Percentiles rank a stretch among this genome's conserved stretches.
Evolutionary conservation across 805 yeast genomes (phyloP).

Genomic region (Priceomyces fermenticarens): DNA sequence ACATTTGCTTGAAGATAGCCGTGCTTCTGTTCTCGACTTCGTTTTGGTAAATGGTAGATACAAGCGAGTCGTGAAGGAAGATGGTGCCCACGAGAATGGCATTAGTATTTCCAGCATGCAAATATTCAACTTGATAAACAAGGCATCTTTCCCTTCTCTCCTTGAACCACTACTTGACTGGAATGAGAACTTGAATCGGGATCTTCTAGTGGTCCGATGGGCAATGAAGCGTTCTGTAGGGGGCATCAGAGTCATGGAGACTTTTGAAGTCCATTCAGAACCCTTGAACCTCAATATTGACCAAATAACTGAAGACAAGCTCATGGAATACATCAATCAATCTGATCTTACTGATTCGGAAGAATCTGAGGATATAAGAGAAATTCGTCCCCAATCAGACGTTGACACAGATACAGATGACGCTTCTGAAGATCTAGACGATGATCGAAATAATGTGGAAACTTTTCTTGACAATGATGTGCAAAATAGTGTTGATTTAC

Average conservation of each 20-base stretch:
- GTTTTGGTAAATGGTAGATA: constrained; percentile 33
- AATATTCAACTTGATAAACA: constrained; percentile 31
- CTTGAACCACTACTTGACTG: constrained; percentile 24
- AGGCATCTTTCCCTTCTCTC: constrained; percentile 30
- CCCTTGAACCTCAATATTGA: constrained; percentile 40
- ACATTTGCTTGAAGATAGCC: constrained; percentile 40
- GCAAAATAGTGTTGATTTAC: constrained; percentile 7
- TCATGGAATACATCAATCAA: constrained; percentile 36
- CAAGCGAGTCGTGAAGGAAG: constrained; percentile 32
- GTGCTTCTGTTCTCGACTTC: constrained; percentile 37
- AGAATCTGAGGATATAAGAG: constrained; percentile 10
- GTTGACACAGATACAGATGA: neutral
- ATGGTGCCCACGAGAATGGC: constrained; percentile 38
- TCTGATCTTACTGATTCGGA: constrained; percentile 17
- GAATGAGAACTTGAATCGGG: constrained; percentile 6
- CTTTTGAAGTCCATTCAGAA: constrained; percentile 32
- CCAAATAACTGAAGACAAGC: constrained; percentile 36
- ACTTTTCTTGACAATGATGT: constrained; percentile 6
- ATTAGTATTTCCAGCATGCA: constrained; percentile 36
- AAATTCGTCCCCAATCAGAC: neutral
- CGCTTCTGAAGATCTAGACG: constrained; percentile 3
- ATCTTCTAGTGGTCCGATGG: constrained; percentile 36
- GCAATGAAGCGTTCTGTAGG: constrained; percentile 41
- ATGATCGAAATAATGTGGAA: constrained; percentile 5
- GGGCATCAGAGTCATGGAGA: constrained; percentile 39